Percentiles rank a stretch among this genome's conserved stretches.
phyloP scores from a whole-genome alignment of 495 filamentous ascomycete genomes.

The Chaetomium fimeti region DNA sequence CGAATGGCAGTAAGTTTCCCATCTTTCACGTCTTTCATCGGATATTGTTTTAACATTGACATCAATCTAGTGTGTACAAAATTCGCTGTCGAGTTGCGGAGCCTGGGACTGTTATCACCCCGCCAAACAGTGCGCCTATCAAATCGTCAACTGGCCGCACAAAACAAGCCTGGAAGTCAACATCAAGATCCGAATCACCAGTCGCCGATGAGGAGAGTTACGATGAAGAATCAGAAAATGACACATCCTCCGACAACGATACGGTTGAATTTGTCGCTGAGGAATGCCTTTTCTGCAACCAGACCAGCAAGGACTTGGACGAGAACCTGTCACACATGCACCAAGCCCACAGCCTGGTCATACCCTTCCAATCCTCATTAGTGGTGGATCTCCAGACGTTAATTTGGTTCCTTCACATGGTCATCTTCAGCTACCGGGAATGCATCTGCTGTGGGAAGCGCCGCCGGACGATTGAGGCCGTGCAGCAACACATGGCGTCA shows the following conservation, averaged over 20 bases:
- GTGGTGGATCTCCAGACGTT: conserved; percentile 37
- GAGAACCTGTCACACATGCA: conserved; percentile 40
- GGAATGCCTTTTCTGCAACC: conserved; percentile 32
- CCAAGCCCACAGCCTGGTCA: conserved; percentile 37
- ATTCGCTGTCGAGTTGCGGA: conserved; percentile 15
- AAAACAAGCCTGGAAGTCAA: background rate
- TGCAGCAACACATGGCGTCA: conserved; percentile 41
- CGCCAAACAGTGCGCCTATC: background rate
- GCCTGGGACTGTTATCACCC: conserved; percentile 4
- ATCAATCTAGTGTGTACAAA: conserved; percentile 7
- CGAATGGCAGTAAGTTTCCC: conserved; percentile 14
- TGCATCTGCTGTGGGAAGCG: conserved; percentile 40
- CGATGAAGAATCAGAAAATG: conserved; percentile 9
- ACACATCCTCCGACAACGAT: conserved; percentile 6
- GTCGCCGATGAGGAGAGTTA: background rate
- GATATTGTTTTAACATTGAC: background rate
- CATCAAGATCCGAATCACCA: background rate
- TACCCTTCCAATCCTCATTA: conserved; percentile 31
- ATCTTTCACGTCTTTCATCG: background rate
- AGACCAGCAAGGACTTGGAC: conserved; percentile 22
- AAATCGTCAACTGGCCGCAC: background rate
- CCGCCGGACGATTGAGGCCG: conserved; percentile 34
- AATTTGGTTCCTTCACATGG: conserved; percentile 38
- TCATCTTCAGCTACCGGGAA: conserved; percentile 41
- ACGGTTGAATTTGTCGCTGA: conserved; percentile 7